These are phyloP conservation scores for Phaeosphaeria sp. DNA, from an alignment of 2,329 filamentous ascomycete species.

Conservation along the genomic window DNA sequence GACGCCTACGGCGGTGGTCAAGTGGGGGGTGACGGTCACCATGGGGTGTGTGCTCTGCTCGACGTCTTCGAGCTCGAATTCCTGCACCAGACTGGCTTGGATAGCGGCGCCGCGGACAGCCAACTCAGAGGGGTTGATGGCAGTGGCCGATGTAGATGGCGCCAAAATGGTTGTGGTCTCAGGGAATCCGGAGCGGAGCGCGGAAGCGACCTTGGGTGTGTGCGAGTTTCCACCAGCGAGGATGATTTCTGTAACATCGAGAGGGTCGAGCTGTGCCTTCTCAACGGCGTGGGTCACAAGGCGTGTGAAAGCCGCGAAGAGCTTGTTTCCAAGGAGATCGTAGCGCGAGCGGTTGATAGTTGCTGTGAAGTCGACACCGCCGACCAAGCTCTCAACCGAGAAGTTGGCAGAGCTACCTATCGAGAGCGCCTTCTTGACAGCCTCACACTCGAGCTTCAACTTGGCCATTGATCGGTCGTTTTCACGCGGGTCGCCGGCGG, in stretches of 20 bases:
- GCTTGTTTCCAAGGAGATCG: constrained; percentile 85
- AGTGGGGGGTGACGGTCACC: constrained; percentile 92
- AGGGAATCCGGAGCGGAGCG: constrained; percentile 81
- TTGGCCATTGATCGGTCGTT: constrained; percentile 86
- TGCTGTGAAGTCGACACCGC: constrained; percentile 88
- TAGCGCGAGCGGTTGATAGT: constrained; percentile 94
- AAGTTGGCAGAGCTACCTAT: constrained; percentile 88
- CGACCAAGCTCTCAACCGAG: constrained; percentile 87
- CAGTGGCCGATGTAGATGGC: constrained; percentile 75
- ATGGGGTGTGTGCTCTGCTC: constrained; percentile 95
- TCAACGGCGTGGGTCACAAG: constrained; percentile 84
- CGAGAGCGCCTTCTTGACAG: constrained; percentile 89
- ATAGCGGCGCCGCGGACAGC: constrained; percentile 89
- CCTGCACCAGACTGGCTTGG: constrained; percentile 91
- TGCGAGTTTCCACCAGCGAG: constrained; percentile 91
- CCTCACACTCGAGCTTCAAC: constrained; percentile 88
- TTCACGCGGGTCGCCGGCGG: constrained; percentile 73
- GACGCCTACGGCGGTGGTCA: constrained; percentile 86
- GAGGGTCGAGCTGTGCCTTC: constrained; percentile 89
- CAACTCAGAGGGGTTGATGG: constrained; percentile 94
- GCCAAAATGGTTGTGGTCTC: constrained; percentile 79
- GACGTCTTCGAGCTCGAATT: constrained; percentile 92
- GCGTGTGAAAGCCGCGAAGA: constrained; percentile 86
- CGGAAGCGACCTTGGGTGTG: constrained; percentile 88
- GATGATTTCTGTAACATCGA: constrained; percentile 95